Evolutionary conservation across 108 stramenopile genomes (phyloP), one percentile per base, ranked within the genome.

Genomic region (Discostella pseudostelligera): DNA sequence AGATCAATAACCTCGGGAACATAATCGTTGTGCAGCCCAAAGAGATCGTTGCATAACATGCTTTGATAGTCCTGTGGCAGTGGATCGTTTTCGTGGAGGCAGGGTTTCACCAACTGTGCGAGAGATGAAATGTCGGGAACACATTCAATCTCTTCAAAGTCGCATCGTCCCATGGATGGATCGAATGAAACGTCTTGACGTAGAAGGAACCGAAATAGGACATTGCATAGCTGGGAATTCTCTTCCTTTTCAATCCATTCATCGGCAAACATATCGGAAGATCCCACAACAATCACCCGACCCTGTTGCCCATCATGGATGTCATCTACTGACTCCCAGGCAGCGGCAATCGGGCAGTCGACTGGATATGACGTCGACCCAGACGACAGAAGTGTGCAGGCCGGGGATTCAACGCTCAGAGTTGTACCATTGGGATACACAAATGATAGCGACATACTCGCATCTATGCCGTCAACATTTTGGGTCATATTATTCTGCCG

Each of bases 191-290:
- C 22, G 19, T 54, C 58, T 54, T 70, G 61, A 13, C 44, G 63
- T 0, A 81, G 70, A 0, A 77, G 57, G 32, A 64, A 93, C 36
- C 74, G 47, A 56, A 85, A 40, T 4, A 93, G 37, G 9, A 85
- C 70, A 48, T 87, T 84, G 43, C 58, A 71, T 9, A 94, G 54
- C 58, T 71, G 67, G 0, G 54, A 60, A 66, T 94, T 94, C 20
- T 90, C 85, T 44, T 92, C 88, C 78, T 90, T 85, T 57, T 87
- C 85, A 8, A 94, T 35, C 85, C 84, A 94, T n/a, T 78, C 71
- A 57, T 92, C 90, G 8, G 71, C 59, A 39, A 94, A 88, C 2
- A 92, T 78, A 20, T 91, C 88, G 1, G 74, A 76, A 16, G 86
- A 84, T 20, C 87, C 90, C 10, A 87, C 51, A 0, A 85, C 88